phyloP scores from a whole-genome alignment of 2,329 filamentous ascomycete species.

The Tricladium varicosporioides region DNA sequence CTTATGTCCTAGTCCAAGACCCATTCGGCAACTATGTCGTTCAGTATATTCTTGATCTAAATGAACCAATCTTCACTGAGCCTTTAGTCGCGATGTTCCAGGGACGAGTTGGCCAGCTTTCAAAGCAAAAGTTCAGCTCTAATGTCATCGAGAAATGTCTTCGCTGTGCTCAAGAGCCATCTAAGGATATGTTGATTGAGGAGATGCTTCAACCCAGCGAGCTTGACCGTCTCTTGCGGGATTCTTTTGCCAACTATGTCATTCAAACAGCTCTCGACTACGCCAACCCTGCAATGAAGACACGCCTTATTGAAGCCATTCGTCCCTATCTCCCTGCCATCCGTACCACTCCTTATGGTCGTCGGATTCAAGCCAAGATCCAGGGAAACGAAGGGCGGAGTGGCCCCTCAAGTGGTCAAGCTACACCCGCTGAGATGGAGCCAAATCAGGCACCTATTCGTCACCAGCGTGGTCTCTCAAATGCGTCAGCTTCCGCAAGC shows the following conservation, averaged over 20 bases:
- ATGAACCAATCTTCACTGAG: conserved; percentile 83
- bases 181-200: conserved; percentile 78
- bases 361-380: conserved; percentile 90
- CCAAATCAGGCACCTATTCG: conserved; percentile 27
- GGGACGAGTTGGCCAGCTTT: conserved; percentile 67
- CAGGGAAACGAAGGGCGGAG: conserved; percentile 50
- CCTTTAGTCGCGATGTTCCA: conserved; percentile 81
- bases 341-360: conserved; percentile 88
- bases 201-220: conserved; percentile 77
- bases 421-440: conserved; percentile 30
- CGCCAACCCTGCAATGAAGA: conserved; percentile 70
- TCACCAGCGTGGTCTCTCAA: conserved; percentile 34
- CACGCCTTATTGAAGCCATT: conserved; percentile 76
- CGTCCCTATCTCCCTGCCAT: conserved; percentile 82
- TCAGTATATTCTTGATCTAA: conserved; percentile 96
- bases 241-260: conserved; percentile 96
- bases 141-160: conserved; percentile 98
- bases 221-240: conserved; percentile 84
- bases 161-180: conserved; percentile 73
- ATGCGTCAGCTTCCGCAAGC: conserved; percentile 28
- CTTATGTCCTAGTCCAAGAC: conserved; percentile 88
- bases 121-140: conserved; percentile 98
- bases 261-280: conserved; percentile 94
- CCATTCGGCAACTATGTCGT: conserved; percentile 99
- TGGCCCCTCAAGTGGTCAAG: conserved; percentile 31